phyloP scores from a whole-genome alignment of 2,329 filamentous ascomycete species.

The Cadophora gregata region DNA sequence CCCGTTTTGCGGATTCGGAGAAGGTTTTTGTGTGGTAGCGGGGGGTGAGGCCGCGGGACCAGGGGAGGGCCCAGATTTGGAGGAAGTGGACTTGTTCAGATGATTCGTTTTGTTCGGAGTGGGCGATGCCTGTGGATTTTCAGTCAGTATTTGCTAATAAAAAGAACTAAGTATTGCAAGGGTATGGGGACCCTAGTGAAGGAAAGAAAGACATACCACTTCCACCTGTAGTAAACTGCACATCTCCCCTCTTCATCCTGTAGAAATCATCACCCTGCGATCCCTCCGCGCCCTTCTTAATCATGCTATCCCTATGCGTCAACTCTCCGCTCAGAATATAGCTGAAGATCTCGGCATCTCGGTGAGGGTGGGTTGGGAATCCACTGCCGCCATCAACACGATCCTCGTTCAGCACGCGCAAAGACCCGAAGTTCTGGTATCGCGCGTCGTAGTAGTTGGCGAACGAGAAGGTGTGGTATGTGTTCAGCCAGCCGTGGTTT shows the following conservation, averaged over 20 bases:
- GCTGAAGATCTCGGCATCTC: conserved; percentile 88
- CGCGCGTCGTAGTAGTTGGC: conserved; percentile 65
- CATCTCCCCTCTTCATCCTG: conserved; percentile 77
- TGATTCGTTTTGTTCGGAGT: conserved; percentile 84
- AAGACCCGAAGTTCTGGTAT: conserved; percentile 73
- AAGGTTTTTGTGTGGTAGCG: conserved; percentile 79
- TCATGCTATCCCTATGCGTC: conserved; percentile 87
- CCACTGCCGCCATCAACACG: conserved; percentile 75
- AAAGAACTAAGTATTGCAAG: background rate
- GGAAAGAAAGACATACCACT: conserved; percentile 56
- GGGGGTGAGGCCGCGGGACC: conserved; percentile 73
- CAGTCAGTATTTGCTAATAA: conserved; percentile 29
- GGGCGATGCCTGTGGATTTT: conserved; percentile 64
- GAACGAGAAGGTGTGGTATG: conserved; percentile 87
- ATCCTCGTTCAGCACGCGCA: conserved; percentile 90
- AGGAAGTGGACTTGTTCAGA: conserved; percentile 77
- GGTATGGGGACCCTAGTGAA: background rate
- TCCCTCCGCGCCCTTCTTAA: conserved; percentile 69
- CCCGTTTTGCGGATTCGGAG: conserved; percentile 72
- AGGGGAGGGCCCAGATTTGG: conserved; percentile 87
- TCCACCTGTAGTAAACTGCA: conserved; percentile 90
- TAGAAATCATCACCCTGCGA: conserved; percentile 64
- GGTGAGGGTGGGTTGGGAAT: conserved; percentile 85
- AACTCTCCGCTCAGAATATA: conserved; percentile 87
- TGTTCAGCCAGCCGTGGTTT: conserved; percentile 87